phyloP scores from a whole-genome alignment of 371 early-diverging fungal species.

The Entomophthora muscae region DNA sequence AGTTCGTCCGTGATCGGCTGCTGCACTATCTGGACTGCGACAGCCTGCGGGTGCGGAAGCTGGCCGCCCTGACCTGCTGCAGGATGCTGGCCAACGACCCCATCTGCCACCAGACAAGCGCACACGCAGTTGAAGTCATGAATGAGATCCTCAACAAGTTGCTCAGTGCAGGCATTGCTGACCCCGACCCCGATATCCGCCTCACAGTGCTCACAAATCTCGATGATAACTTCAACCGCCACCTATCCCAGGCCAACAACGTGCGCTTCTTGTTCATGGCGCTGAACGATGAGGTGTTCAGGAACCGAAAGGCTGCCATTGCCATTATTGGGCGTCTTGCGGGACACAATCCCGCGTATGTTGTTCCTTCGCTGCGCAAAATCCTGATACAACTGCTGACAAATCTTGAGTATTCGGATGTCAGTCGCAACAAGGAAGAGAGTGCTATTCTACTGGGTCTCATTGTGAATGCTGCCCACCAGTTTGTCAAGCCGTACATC shows the following conservation, averaged over 20 bases:
- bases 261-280: slow-evolving; percentile 78
- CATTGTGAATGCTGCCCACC: slow-evolving; percentile 55
- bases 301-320: slow-evolving; percentile 68
- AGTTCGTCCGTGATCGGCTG: slow-evolving; percentile 78
- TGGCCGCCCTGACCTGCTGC: slow-evolving; percentile 79
- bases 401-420: slow-evolving; percentile 75
- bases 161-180: slow-evolving; percentile 78
- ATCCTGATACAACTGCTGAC: slow-evolving; percentile 76
- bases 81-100: slow-evolving; percentile 60
- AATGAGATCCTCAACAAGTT: slow-evolving; percentile 77
- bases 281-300: slow-evolving; percentile 81
- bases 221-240: slow-evolving; percentile 71
- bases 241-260: slow-evolving; percentile 80
- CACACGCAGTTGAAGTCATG: slow-evolving; percentile 70
- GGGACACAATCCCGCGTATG: slow-evolving; percentile 78
- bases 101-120: slow-evolving; percentile 58
- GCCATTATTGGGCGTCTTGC: slow-evolving; percentile 75
- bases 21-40: slow-evolving; percentile 75
- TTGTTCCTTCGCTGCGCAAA: slow-evolving; percentile 78
- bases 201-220: slow-evolving; percentile 61
- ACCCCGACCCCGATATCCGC: slow-evolving; percentile 65
- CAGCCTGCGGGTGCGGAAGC: slow-evolving; percentile 58
- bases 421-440: slow-evolving; percentile 73
- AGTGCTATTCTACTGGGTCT: slow-evolving; percentile 62
- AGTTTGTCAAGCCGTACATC: slow-evolving; percentile 80